These are phyloP conservation scores for Raddia distichophylla DNA, from an alignment of 176 grass and related monocot genomes.

Conservation along the genomic window DNA sequence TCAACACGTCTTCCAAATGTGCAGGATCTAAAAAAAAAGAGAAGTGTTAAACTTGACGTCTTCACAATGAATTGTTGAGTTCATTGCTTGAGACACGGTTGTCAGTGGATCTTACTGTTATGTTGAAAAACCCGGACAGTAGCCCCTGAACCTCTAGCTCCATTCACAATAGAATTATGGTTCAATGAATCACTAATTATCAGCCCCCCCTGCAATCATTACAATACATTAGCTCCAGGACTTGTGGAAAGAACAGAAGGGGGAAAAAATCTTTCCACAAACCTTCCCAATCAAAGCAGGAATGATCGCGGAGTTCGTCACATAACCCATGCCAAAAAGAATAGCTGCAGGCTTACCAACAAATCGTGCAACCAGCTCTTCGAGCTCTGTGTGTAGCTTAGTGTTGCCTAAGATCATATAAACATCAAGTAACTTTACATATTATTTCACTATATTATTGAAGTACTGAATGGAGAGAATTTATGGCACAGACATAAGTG, in stretches of 20 bases:
- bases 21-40: constrained; percentile 58
- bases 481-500: constrained; percentile 27
- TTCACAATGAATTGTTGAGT: not conserved
- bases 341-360: constrained; percentile 84
- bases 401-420: constrained; percentile 63
- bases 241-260: not conserved
- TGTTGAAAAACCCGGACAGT: constrained; percentile 90
- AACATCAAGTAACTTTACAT: constrained; percentile 28
- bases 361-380: constrained; percentile 80
- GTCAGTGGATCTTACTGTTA: constrained; percentile 71
- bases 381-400: constrained; percentile 78
- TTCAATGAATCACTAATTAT: constrained; percentile 96
- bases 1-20: constrained; percentile 88
- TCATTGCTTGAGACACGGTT: constrained; percentile 27
- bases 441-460: constrained; percentile 13
- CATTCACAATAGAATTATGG: constrained; percentile 97
- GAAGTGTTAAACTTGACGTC: constrained; percentile 10
- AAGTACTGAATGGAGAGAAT: constrained; percentile 16
- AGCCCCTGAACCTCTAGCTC: constrained; percentile 82
- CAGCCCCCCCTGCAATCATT: constrained; percentile 68
- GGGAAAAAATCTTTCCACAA: constrained; percentile 10
- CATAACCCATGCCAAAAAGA: constrained; percentile 96
- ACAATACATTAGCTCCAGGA: constrained; percentile 33
- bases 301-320: constrained; percentile 88
- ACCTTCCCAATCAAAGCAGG: constrained; percentile 85